Evolutionary conservation across 164 flowering plant genomes (phyloP).

Genomic region (Vitis cinerea): DNA sequence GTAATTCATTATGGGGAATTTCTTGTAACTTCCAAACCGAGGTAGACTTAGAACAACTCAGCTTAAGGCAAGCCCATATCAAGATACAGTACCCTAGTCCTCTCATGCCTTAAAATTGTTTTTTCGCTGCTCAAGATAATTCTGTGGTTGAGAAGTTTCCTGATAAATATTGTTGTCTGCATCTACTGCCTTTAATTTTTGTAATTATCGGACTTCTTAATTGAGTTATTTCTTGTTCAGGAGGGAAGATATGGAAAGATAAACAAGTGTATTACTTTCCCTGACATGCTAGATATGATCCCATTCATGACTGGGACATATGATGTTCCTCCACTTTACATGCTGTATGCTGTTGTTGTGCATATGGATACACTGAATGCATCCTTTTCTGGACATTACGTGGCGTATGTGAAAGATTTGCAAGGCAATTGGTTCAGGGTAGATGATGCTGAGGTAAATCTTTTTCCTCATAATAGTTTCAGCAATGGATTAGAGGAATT

Average conservation of each 20-base stretch:
- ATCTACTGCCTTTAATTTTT: background rate
- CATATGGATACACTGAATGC: slow-evolving; percentile 83
- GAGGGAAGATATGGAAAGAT: slow-evolving; percentile 87
- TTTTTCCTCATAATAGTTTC: background rate
- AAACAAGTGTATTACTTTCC: slow-evolving; percentile 77
- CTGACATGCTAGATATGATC: slow-evolving; percentile 82
- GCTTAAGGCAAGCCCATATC: background rate
- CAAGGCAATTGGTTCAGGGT: slow-evolving; percentile 78
- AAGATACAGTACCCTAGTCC: background rate
- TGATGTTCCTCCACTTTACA: slow-evolving; percentile 75
- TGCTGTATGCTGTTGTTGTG: slow-evolving; percentile 85
- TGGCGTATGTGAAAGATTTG: slow-evolving; percentile 78
- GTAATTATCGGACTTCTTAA: background rate
- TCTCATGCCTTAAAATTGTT: background rate
- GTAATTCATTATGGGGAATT: background rate
- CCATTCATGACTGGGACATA: slow-evolving; percentile 82
- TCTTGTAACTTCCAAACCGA: background rate
- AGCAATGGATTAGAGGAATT: background rate
- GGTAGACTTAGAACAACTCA: background rate
- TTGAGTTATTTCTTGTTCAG: slow-evolving; percentile 38
- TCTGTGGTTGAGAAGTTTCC: background rate
- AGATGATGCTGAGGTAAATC: slow-evolving; percentile 78
- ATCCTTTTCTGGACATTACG: slow-evolving; percentile 91
- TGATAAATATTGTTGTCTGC: background rate
- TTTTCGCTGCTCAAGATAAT: background rate